Evolutionary conservation across 176 grass and related monocot species (phyloP).

Genomic region (Paspalum notatum): DNA sequence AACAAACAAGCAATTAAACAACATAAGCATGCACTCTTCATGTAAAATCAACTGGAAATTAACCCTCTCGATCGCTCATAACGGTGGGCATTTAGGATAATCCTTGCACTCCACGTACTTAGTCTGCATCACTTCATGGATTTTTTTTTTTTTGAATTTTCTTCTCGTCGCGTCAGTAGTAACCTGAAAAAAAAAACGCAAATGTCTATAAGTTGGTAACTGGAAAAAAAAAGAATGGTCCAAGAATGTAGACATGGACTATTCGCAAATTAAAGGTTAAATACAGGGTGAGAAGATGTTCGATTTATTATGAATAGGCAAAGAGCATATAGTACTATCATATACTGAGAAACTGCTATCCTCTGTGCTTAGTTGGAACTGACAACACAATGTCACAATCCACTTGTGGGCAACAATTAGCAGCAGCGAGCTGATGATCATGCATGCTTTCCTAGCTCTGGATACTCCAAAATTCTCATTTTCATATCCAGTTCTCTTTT

Average conservation of each 20-base stretch:
- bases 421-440: not conserved
- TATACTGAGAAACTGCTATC: not conserved
- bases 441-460: not conserved
- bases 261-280: too few species aligned
- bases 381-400: conserved; percentile 1
- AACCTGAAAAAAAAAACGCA: conserved; percentile 37
- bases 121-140: conserved; percentile 17
- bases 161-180: conserved; percentile 3
- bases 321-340: not conserved
- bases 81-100: conserved; percentile 9
- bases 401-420: not conserved
- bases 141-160: not conserved
- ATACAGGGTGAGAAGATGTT: too few species aligned
- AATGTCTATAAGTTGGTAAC: not conserved
- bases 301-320: too few species aligned
- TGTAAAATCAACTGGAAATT: conserved; percentile 27
- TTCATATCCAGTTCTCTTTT: not conserved
- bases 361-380: not conserved
- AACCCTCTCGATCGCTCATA: conserved; percentile 32
- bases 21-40: conserved; percentile 33
- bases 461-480: not conserved
- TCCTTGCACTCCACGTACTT: conserved; percentile 10
- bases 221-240: too few species aligned
- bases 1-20: conserved; percentile 14
- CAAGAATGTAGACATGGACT: too few species aligned